These are phyloP conservation scores for Aspergillus homomorphus DNA, from an alignment of 495 filamentous ascomycete species.

Conservation along the genomic window DNA sequence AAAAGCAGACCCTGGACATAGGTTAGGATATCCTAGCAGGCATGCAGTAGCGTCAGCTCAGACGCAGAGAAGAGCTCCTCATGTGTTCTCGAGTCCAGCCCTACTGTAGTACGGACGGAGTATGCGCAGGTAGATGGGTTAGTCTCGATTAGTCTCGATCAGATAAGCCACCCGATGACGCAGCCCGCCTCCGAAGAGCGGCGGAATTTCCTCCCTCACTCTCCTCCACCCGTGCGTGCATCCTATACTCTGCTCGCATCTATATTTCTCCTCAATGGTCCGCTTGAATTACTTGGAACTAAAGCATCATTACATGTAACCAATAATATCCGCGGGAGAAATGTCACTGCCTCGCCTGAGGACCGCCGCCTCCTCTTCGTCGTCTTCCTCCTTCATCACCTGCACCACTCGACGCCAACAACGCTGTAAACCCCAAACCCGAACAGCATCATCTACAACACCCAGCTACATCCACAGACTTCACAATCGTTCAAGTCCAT, in stretches of 20 bases:
- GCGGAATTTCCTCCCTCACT: constrained; percentile 14
- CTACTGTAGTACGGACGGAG: neutral
- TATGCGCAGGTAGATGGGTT: neutral
- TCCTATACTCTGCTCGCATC: neutral
- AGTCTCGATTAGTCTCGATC: neutral
- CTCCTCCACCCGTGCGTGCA: neutral
- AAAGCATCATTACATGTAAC: constrained; percentile 1
- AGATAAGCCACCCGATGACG: constrained; percentile 21
- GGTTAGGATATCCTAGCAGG: neutral
- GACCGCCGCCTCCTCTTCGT: constrained; percentile 5
- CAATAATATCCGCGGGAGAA: constrained; percentile 3
- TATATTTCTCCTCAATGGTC: neutral
- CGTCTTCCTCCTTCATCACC: neutral
- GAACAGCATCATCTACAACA: constrained; percentile 2
- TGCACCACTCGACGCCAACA: neutral
- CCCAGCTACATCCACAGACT: neutral
- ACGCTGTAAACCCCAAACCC: neutral
- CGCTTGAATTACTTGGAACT: neutral
- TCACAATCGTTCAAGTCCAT: neutral
- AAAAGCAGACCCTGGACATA: too few relatives aligned
- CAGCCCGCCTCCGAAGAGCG: constrained; percentile 20
- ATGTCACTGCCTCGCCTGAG: constrained; percentile 21
- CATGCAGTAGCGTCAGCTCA: neutral
- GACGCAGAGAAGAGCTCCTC: neutral
- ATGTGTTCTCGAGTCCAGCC: neutral